phyloP scores from a whole-genome alignment of 345 rosid genomes.

The Eucalyptus lansdowneana region DNA sequence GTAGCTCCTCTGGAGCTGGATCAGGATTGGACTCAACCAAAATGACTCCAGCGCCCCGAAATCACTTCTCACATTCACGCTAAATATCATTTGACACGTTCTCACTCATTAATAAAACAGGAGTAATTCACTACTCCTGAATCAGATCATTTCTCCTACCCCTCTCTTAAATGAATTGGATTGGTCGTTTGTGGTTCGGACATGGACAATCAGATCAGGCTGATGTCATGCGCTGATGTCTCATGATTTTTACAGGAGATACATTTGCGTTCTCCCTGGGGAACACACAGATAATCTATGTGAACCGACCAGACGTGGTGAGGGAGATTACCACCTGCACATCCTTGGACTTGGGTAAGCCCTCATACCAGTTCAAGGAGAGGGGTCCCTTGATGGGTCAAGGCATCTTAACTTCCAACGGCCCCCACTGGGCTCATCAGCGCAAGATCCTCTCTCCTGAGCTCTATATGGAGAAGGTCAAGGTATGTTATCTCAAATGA shows the following conservation, averaged over 20 bases:
- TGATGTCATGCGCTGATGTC: not conserved
- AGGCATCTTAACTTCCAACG: conserved; percentile 44
- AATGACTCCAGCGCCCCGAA: not conserved
- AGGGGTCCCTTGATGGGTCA: conserved; percentile 35
- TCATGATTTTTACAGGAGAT: conserved; percentile 7
- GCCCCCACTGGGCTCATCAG: conserved; percentile 28
- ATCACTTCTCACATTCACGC: not conserved
- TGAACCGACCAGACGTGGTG: conserved; percentile 19
- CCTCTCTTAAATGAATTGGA: not conserved
- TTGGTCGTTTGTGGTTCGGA: not conserved
- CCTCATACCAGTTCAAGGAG: conserved; percentile 26
- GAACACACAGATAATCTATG: conserved; percentile 12
- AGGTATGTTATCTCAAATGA: conserved; percentile 2
- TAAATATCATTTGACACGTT: not conserved
- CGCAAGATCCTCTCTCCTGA: conserved; percentile 38
- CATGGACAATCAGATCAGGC: not conserved
- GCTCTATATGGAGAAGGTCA: conserved; percentile 32
- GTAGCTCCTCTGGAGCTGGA: not conserved
- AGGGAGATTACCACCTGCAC: conserved; percentile 26
- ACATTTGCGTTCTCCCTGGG: conserved; percentile 24
- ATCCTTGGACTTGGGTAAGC: conserved; percentile 34
- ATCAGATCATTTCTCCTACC: not conserved
- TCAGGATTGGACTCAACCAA: not conserved
- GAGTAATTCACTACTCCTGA: not conserved
- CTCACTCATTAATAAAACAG: not conserved